Evolutionary conservation across 495 filamentous ascomycete genomes (phyloP), one percentile per base, ranked within the genome.

Genomic region (Glarea lozoyensis): DNA sequence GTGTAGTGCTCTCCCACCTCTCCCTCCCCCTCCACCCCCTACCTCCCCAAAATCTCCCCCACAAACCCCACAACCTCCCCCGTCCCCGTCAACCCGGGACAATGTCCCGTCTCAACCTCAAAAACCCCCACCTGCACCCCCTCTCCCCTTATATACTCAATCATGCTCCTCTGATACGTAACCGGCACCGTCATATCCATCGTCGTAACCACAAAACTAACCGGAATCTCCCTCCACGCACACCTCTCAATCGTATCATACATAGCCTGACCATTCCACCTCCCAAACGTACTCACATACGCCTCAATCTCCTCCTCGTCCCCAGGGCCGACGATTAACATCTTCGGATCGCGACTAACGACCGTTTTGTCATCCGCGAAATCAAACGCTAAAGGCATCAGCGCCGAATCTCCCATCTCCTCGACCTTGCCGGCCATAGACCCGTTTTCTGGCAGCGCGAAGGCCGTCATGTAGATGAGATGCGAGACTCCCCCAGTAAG

Each of bases 151-250:
- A 64, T 48, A 17, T 48, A 46, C 33, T 47, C 53, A 2, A 69
- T 38, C 37, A 67, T 60, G 9, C 48, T 46, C 48, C 63, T 52
- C 57, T 70, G 65, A 50, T 64, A 66, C 2, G 43, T 22, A 16
- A 45, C 18, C 0, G 55, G 56, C n/a, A 65, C 36, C 9, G 56
- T 55, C 46, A 53, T 56, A 47, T 68, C 66, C 32, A 53, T 27
- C 17, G 49, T 47, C 4, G 62, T 60, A 9, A 40, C 39, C 22
- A 68, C 46, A 55, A 65, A 69, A 1, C 58, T 62, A 7, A 53
- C 40, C 5, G 65, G 62, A 27, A 68, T 52, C n/a, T 52, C 46
- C 31, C 46, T 46, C 68, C 66, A 72, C 0, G 60, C 60, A 29
- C 43, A 44, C 5, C 57, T 46, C n/a, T 48, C 38, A 4, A 43